Percentiles rank a stretch among this genome's conserved stretches.
phyloP scores from a whole-genome alignment of 345 rosid genomes.

The Ricinus communis region DNA sequence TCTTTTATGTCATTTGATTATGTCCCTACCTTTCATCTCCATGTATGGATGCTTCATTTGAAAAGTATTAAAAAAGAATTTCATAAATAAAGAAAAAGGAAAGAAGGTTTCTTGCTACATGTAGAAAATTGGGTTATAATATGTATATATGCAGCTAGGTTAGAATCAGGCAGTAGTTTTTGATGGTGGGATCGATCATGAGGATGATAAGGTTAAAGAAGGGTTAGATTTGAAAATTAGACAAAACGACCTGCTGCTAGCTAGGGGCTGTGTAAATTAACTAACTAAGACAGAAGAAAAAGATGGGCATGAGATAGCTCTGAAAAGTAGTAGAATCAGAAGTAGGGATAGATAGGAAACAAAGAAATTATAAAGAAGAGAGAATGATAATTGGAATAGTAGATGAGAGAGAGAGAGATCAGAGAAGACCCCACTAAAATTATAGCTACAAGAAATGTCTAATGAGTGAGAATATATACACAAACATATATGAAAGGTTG shows the following conservation, averaged over 20 bases:
- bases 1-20: slow-evolving; percentile 7
- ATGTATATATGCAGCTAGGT: too few species aligned
- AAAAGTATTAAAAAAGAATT: background rate
- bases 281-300: too few species aligned
- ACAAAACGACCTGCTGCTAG: background rate
- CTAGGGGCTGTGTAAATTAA: too few species aligned
- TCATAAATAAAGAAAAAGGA: background rate
- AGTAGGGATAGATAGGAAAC: background rate
- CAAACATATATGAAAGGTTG: too few species aligned
- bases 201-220: background rate
- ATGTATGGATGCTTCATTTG: background rate
- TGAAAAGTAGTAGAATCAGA: slow-evolving; percentile 2
- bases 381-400: background rate
- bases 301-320: background rate
- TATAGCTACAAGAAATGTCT: slow-evolving; percentile 12
- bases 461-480: slow-evolving; percentile 12
- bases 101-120: background rate
- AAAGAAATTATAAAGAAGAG: background rate
- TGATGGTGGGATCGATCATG: background rate
- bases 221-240: slow-evolving; percentile 7
- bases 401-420: background rate
- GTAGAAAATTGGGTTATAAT: background rate
- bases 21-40: slow-evolving; percentile 8
- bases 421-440: background rate
- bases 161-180: too few species aligned